phyloP scores from a whole-genome alignment of 192 early-diverging fungal species.

The Funneliformis geosporum region DNA sequence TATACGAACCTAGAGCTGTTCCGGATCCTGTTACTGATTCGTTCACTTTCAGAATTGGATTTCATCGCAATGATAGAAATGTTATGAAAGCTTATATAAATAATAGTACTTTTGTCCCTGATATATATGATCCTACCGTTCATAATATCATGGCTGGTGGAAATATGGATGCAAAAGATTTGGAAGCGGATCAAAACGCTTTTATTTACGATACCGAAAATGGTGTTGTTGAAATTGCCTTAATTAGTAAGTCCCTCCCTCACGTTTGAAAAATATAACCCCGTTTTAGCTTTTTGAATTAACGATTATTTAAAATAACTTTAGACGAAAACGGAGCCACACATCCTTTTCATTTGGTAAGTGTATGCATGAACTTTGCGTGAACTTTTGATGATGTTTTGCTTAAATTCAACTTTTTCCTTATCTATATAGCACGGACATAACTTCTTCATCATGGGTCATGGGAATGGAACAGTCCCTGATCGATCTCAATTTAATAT shows the following conservation, averaged over 20 bases:
- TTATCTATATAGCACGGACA: constrained; percentile 43
- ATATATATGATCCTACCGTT: constrained; percentile 65
- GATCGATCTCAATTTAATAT: constrained; percentile 44
- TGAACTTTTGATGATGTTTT: not conserved
- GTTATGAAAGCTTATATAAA: not conserved
- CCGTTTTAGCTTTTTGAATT: too few species aligned
- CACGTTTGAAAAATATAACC: too few species aligned
- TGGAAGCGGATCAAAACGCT: constrained; percentile 66
- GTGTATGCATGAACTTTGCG: not conserved
- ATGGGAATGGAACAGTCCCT: constrained; percentile 35
- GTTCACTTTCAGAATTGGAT: constrained; percentile 12
- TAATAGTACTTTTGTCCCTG: constrained; percentile 56
- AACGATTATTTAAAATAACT: not conserved
- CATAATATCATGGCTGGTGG: constrained; percentile 57
- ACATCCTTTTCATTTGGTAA: constrained; percentile 36
- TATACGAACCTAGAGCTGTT: constrained; percentile 9
- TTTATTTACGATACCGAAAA: constrained; percentile 36
- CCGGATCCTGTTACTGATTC: constrained; percentile 1
- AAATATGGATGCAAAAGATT: constrained; percentile 43
- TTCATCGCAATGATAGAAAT: constrained; percentile 3
- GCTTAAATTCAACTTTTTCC: not conserved
- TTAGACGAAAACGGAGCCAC: not conserved
- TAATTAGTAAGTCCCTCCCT: constrained; percentile 40
- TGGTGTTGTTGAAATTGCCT: constrained; percentile 32
- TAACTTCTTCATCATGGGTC: constrained; percentile 43